A percentile compares a stretch with the other conserved stretches of the same genome.
Conservation (phyloP, 2,329 filamentous ascomycete genomes). For the Cucurbitaria berberidis region DNA sequence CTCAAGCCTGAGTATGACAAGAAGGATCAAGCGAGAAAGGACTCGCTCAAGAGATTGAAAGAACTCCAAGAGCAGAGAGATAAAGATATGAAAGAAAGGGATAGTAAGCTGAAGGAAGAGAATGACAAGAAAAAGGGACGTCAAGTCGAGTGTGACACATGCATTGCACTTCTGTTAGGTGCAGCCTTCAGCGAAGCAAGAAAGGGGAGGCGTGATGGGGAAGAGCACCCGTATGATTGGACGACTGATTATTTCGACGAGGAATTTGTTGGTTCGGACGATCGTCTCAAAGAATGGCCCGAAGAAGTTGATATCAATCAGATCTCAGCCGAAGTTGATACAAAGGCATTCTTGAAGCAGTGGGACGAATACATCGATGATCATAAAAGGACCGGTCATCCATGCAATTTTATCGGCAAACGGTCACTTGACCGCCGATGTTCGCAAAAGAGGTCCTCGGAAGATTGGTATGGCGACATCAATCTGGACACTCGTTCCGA, state of each 20-base stretch:
- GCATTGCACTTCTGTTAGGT: constrained; percentile 5
- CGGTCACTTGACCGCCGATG: constrained; percentile 4
- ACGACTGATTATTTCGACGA: constrained; percentile 13
- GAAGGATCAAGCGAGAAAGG: constrained; percentile 4
- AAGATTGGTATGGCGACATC: background rate
- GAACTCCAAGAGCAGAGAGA: constrained; percentile 2
- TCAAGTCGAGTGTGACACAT: constrained; percentile 3
- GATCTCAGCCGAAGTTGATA: constrained; percentile 5
- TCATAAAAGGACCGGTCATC: background rate
- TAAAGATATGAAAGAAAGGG: constrained; percentile 1
- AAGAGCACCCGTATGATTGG: constrained; percentile 9
- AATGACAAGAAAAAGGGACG: constrained; percentile 10
- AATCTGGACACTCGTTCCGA: background rate
- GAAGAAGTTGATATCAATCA: constrained; percentile 3
- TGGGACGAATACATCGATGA: constrained; percentile 6
- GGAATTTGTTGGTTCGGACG: constrained; percentile 6
- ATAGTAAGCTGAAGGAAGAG: constrained; percentile 5
- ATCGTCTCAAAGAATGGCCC: constrained; percentile 10
- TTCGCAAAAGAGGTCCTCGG: constrained; percentile 1
- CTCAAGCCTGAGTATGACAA: constrained; percentile 7
- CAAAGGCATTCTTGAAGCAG: constrained; percentile 6
- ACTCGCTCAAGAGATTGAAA: constrained; percentile 6
- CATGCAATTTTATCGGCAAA: constrained; percentile 3
- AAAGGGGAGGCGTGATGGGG: constrained; percentile 3
- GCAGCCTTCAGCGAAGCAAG: background rate